Base-by-base conservation (phyloP, 2,329 filamentous ascomycete genomes). In the Laburnicola sp. region DNA sequence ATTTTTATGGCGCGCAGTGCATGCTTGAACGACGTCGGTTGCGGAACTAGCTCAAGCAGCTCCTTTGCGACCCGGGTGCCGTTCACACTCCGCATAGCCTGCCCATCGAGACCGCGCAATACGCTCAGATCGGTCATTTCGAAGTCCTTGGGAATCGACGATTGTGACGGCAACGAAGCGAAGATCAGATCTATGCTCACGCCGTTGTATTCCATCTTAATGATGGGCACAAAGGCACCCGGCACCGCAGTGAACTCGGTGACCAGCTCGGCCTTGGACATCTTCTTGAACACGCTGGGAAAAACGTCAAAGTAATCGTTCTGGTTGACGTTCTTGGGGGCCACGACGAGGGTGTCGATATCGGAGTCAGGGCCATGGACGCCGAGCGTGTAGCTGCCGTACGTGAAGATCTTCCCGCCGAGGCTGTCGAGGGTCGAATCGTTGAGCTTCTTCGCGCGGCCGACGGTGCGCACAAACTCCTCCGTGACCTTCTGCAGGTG, bases 261-360 rank as follows among this genome's bases (percentile, higher is more conserved):
- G 62, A 97, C 90, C 52, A 91, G 82, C n/a, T 86, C 88, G 32
- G 84, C 77, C 6, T 88, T 84, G 1, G 89, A 86, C 82, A 94
- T 87, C 59, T 86, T 81, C 61, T 87, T 78, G 42, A 99, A 83
- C 41, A 95, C 77, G 21, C 83, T 79, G n/a, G 92, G 92, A 63
- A 97, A 97, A 63, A 88, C 80, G 45, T 88, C 78, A 77, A 99
- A 99, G 78, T 96, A 99, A 74, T 99, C 91, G 28, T 93, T 87
- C 52, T 91, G 87, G 9, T 84, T 83, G 45, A 97, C 88, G 67
- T 96, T 91, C 75, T 90, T 92, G 7, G 94, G 94, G 10, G 87
- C 92, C 44, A 97, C 88, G 52, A 97, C 86, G 45, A 99, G 84
- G 1, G 94, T 97, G 76, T 99, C 94, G 64, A 99, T 97, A 84